Conservation (phyloP, 164 flowering plant species). For the Protea cynaroides region DNA sequence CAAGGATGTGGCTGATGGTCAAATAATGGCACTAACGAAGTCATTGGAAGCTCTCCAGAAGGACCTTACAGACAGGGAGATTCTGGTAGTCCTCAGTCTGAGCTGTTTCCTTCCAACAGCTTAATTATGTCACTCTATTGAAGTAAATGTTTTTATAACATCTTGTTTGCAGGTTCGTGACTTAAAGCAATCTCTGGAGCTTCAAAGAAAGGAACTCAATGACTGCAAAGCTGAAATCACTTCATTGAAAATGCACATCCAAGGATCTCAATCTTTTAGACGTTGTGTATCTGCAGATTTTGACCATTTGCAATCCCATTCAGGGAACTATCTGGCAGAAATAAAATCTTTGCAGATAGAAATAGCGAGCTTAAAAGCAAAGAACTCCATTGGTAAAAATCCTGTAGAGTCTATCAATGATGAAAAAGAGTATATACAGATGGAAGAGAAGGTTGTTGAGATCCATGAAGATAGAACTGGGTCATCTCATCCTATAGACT, state of each 20-base stretch:
- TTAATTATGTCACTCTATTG: too few species aligned
- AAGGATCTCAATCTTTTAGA: conserved; percentile 55
- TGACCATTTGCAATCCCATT: conserved; percentile 30
- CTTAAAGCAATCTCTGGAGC: too few species aligned
- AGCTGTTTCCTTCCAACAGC: too few species aligned
- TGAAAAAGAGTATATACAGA: conserved; percentile 25
- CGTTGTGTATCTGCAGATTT: conserved; percentile 27
- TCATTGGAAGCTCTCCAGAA: too few species aligned
- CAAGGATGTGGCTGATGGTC: too few species aligned
- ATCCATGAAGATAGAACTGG: conserved; percentile 45
- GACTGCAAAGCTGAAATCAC: too few species aligned
- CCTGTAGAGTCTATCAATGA: conserved; percentile 20
- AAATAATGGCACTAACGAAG: too few species aligned
- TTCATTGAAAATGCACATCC: conserved; percentile 78
- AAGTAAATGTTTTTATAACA: too few species aligned
- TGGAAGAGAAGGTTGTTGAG: conserved; percentile 49
- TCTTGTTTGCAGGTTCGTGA: too few species aligned
- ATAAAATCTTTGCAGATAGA: conserved; percentile 57
- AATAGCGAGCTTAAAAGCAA: conserved; percentile 38
- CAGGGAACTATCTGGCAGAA: conserved; percentile 50
- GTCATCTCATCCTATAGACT: conserved; percentile 22
- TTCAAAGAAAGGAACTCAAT: too few species aligned
- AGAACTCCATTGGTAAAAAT: conserved; percentile 14
- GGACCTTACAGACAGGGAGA: too few species aligned
- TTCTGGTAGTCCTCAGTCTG: too few species aligned